Percentiles rank a stretch among this genome's conserved stretches.
phyloP scores from a whole-genome alignment of 495 filamentous ascomycete genomes.

The Durotheca rogersii region DNA sequence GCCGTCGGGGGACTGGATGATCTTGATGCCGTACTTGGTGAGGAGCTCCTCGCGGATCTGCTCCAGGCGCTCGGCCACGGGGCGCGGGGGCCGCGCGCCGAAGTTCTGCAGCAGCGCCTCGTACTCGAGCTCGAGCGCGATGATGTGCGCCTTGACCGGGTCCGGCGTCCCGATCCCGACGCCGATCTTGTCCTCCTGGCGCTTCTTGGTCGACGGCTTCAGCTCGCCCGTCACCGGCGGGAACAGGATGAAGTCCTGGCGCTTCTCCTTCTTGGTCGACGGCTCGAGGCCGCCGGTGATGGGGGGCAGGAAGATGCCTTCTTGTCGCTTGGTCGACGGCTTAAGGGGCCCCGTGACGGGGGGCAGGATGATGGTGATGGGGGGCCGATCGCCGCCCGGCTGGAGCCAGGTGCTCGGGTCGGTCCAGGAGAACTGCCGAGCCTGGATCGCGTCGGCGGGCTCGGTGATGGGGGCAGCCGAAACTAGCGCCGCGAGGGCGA shows the following conservation, averaged over 20 bases:
- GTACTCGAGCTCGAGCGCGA: conserved; percentile 32
- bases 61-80: conserved; percentile 27
- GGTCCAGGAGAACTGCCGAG: conserved; percentile 6
- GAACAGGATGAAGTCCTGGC: conserved; percentile 21
- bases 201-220: conserved; percentile 21
- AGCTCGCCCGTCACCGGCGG: conserved; percentile 14
- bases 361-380: conserved; percentile 30
- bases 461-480: conserved; percentile 32
- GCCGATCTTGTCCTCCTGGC: conserved; percentile 25
- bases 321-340: conserved; percentile 69
- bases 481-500: conserved; percentile 31
- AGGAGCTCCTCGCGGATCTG: conserved; percentile 38
- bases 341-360: conserved; percentile 62
- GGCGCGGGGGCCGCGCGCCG: conserved; percentile 28
- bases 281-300: conserved; percentile 34
- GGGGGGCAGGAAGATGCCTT: conserved; percentile 40
- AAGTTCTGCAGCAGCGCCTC: conserved; percentile 28
- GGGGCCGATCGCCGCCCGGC: conserved; percentile 16
- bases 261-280: conserved; percentile 36
- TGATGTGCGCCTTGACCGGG: conserved; percentile 28
- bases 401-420: conserved; percentile 22
- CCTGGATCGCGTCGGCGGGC: conserved; percentile 24
- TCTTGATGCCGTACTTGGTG: conserved; percentile 40
- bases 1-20: conserved; percentile 39
- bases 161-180: conserved; percentile 19